A percentile compares a stretch with the other conserved stretches of the same genome.
Conservation (phyloP, 1,139 yeast species). For the Blastobotrys proliferans region DNA sequence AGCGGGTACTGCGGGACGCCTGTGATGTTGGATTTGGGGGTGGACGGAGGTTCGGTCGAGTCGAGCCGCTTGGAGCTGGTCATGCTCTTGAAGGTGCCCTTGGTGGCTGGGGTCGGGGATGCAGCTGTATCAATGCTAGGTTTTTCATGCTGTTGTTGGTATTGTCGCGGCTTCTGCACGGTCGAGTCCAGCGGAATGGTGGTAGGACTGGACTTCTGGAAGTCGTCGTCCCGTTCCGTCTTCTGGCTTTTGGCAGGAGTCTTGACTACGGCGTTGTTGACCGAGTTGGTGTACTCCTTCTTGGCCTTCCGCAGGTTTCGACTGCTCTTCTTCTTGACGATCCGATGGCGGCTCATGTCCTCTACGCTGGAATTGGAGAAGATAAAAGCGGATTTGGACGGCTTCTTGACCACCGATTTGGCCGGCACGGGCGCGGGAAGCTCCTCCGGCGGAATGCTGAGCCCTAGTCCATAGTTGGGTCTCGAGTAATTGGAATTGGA, state of each 20-base stretch:
- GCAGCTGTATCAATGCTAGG: not conserved
- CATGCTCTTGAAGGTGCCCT: too few species aligned
- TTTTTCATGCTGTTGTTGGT: constrained; percentile 10
- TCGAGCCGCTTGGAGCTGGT: too few species aligned
- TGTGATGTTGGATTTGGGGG: not conserved
- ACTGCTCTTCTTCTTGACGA: constrained; percentile 10
- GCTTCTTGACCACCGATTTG: constrained; percentile 6
- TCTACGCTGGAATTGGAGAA: constrained; percentile 12
- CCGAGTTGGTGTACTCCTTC: constrained; percentile 7
- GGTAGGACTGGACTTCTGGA: constrained; percentile 9
- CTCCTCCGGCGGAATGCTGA: constrained; percentile 4
- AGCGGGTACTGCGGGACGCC: not conserved
- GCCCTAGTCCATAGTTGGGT: constrained; percentile 14
- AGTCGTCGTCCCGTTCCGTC: not conserved
- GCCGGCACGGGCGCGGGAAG: constrained; percentile 13
- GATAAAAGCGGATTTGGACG: constrained; percentile 10
- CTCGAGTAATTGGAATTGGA: constrained; percentile 3
- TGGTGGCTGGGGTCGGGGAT: constrained; percentile 3
- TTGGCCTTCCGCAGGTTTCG: constrained; percentile 11
- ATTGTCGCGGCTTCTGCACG: constrained; percentile 8
- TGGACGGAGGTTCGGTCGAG: not conserved
- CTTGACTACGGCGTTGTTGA: constrained; percentile 8
- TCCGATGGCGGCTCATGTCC: constrained; percentile 12
- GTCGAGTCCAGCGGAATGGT: constrained; percentile 10
- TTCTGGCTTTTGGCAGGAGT: constrained; percentile 8